A percentile compares a stretch with the other conserved stretches of the same genome.
Conservation (phyloP, 1,139 yeast species). For the Pichia sp. region DNA sequence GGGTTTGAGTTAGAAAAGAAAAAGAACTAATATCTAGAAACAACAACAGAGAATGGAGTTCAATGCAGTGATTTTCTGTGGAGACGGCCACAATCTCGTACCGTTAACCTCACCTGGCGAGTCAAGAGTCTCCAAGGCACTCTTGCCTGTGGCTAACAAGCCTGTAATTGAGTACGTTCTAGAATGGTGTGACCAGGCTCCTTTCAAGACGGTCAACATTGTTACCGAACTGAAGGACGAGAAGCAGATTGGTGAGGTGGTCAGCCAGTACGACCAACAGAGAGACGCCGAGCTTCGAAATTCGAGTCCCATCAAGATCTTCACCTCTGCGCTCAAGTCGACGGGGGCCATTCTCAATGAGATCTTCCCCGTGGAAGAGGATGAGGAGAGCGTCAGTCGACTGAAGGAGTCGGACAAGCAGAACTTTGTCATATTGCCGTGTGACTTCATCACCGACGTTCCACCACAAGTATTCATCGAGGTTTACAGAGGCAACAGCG, state of each 20-base stretch:
- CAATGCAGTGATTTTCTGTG: conserved; percentile 87
- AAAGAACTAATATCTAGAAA: neutral
- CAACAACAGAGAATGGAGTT: conserved; percentile 63
- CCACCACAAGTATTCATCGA: conserved; percentile 89
- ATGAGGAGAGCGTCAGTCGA: neutral
- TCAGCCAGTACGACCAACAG: conserved; percentile 31
- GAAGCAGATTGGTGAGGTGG: conserved; percentile 29
- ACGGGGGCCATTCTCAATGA: conserved; percentile 61
- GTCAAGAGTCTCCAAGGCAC: conserved; percentile 73
- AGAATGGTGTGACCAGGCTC: conserved; percentile 90
- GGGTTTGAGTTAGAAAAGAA: no score
- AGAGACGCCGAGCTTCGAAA: conserved; percentile 33
- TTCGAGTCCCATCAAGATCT: conserved; percentile 43
- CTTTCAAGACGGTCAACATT: conserved; percentile 59
- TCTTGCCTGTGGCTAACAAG: conserved; percentile 82
- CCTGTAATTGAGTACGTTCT: conserved; percentile 88
- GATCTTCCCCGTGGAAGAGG: conserved; percentile 23
- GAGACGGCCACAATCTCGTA: conserved; percentile 66
- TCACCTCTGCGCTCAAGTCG: conserved; percentile 44
- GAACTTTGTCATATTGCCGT: conserved; percentile 78
- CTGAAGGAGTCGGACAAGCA: conserved; percentile 29
- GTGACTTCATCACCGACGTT: conserved; percentile 87
- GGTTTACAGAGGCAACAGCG: conserved; percentile 68
- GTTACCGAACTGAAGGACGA: conserved; percentile 41
- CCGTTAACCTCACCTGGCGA: conserved; percentile 64